A percentile compares a stretch with the other conserved stretches of the same genome.
phyloP scores from a whole-genome alignment of 1,139 yeast species.

The Suhomyces choctaworum region DNA sequence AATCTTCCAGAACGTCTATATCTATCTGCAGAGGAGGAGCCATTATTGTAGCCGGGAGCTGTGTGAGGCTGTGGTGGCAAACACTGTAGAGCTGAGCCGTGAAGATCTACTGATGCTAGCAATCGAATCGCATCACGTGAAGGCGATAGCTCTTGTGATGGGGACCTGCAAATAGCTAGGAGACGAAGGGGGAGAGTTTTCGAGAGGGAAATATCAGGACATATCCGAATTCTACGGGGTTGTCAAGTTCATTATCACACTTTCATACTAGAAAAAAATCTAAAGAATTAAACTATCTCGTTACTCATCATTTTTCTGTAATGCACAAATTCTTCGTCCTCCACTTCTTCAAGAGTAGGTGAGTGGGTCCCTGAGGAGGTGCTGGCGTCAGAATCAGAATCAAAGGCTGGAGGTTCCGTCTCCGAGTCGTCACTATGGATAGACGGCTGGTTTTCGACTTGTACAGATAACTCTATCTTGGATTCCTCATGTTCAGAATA shows the following conservation, averaged over 20 bases:
- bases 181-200: background rate
- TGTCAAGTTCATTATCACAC: no score
- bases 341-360: constrained; percentile 18
- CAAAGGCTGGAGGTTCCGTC: background rate
- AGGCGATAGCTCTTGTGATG: background rate
- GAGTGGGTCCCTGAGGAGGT: background rate
- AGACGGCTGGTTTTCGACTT: no score
- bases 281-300: no score
- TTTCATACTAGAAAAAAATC: no score
- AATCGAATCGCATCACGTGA: no score
- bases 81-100: no score
- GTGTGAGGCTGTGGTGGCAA: constrained; percentile 9
- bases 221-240: no score
- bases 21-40: constrained; percentile 8
- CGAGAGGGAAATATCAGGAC: no score
- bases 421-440: no score
- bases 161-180: background rate
- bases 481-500: background rate
- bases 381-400: constrained; percentile 4
- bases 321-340: constrained; percentile 18
- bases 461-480: no score
- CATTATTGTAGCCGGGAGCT: constrained; percentile 1
- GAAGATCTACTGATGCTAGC: no score
- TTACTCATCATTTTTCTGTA: constrained; percentile 12
- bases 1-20: constrained; percentile 7